A percentile compares a stretch with the other conserved stretches of the same genome.
Evolutionary conservation across 345 rosid genomes (phyloP).

Genomic region (Syzygium jambos): DNA sequence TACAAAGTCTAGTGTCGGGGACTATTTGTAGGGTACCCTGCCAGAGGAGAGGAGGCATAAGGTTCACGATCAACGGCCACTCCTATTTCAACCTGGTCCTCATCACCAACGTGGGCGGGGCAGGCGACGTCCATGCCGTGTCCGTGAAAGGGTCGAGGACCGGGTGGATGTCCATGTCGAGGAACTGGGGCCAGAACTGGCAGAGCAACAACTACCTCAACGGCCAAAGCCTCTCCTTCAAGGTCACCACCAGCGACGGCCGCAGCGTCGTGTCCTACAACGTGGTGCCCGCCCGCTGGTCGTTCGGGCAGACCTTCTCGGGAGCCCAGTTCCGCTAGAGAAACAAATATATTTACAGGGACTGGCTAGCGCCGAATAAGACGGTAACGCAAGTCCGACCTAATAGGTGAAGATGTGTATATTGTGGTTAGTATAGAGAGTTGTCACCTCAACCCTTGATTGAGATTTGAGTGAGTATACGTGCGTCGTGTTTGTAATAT

Average conservation of each 20-base stretch:
- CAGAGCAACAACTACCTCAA: constrained; percentile 56
- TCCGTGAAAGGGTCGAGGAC: constrained; percentile 48
- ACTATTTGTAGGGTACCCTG: constrained; percentile 49
- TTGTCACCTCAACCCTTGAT: not conserved
- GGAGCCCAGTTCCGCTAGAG: constrained; percentile 39
- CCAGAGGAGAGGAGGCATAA: constrained; percentile 37
- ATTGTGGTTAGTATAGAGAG: not conserved
- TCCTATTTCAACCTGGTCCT: constrained; percentile 53
- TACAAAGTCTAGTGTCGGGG: constrained; percentile 41
- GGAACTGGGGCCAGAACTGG: constrained; percentile 87
- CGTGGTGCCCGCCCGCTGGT: constrained; percentile 52
- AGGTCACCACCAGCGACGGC: constrained; percentile 62
- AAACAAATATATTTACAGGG: not conserved
- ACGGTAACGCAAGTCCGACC: not conserved
- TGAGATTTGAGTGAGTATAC: not conserved
- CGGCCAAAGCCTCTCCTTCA: constrained; percentile 60
- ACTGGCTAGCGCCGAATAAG: not conserved
- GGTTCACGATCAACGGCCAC: constrained; percentile 55
- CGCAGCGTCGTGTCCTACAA: constrained; percentile 43
- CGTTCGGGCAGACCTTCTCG: constrained; percentile 60
- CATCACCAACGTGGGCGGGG: constrained; percentile 54
- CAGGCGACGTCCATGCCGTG: constrained; percentile 37
- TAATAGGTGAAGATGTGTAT: not conserved
- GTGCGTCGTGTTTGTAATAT: not conserved
- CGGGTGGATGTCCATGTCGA: constrained; percentile 47